Evolutionary conservation across 495 filamentous ascomycete genomes (phyloP), one percentile per base, ranked within the genome.

Genomic region (Staphylotrichum tortipilum): DNA sequence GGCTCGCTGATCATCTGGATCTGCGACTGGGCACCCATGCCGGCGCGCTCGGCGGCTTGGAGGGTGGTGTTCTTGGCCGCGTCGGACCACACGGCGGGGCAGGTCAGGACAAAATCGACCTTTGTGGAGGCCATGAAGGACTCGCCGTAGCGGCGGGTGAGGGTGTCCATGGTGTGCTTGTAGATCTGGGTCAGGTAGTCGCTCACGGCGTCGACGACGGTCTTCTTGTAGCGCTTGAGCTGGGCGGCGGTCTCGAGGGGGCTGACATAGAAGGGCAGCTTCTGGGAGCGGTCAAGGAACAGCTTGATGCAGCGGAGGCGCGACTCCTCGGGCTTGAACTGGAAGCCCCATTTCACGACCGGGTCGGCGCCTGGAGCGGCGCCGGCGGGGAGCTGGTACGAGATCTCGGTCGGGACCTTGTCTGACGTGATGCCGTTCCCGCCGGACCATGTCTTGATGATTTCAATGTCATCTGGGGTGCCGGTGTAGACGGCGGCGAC

Each of bases 41-140:
- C 83, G 3, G 84, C 84, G 2, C 74, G 58, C 58, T 85, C 77
- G 1, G 84, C 84, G 21, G 83, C 84, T 38, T 72, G 66, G 26
- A 81, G 60, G 0, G 82, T 86, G 12, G 76, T 77, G 43, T 78
- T 75, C 62, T 87, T 86, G n/a, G 84, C 84, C 15, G 75, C 74
- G 41, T 88, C 84, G 8, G 79, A 80, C 85, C 85, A 88, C n/a
- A 89, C 78, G n/a, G 85, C 85, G 6, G 85, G 85, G 30, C 86
- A 86, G 0, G 85, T 89, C 21, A 89, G 68, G 21, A 88, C 79
- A 52, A 83, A 85, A 34, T 81, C 77, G 26, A 86, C 75, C 30
- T 74, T 76, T 8, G 77, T 84, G 3, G 71, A 75, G 5, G 70
- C 68, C 62, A 89, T 75, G 49, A 83, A 78, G 5, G 76, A 75